A percentile compares a stretch with the other conserved stretches of the same genome.
Evolutionary conservation across 23 red algal genomes (phyloP).

Genomic region (Pyropia yezoensis): DNA sequence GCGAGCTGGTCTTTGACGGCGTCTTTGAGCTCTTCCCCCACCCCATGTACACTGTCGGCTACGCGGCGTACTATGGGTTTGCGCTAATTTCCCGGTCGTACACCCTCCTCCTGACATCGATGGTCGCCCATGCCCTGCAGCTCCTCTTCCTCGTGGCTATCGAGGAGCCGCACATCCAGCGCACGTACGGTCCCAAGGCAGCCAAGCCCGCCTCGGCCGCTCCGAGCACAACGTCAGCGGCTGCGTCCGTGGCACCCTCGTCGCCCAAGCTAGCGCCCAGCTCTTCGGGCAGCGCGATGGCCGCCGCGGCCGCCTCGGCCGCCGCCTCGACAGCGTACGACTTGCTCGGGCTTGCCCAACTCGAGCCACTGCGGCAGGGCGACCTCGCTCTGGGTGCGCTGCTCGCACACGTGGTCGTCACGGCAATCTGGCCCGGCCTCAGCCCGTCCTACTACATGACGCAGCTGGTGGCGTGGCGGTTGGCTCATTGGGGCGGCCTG

Average conservation of each 20-base stretch:
- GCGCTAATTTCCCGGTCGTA: constrained; percentile 67
- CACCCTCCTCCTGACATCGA: constrained; percentile 53
- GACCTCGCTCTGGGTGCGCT: constrained; percentile 13
- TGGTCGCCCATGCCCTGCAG: constrained; percentile 78
- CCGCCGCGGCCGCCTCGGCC: constrained; percentile 1
- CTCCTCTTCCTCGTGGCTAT: constrained; percentile 76
- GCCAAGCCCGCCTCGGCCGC: background rate
- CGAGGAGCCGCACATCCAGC: constrained; percentile 94
- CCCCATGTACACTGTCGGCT: constrained; percentile 99
- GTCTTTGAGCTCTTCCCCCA: constrained; percentile 97
- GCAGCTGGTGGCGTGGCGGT: constrained; percentile 33
- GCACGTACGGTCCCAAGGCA: constrained; percentile 50
- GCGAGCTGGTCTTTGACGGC: constrained; percentile 81
- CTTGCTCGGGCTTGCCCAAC: background rate
- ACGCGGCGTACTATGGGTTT: constrained; percentile 87
- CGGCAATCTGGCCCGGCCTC: constrained; percentile 2
- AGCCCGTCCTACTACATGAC: constrained; percentile 6
- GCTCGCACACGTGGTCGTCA: background rate
- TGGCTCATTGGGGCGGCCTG: constrained; percentile 60
- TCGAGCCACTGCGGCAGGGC: constrained; percentile 14
- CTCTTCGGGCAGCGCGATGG: constrained; percentile 12
- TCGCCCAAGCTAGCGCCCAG: constrained; percentile 17
- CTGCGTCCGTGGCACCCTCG: background rate
- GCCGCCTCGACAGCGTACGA: constrained; percentile 6
- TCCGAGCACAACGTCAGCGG: background rate